Percentiles rank a stretch among this genome's conserved stretches.
Conservation (phyloP, 495 filamentous ascomycete genomes). For the Pseudomonodictys pantanalensis region DNA sequence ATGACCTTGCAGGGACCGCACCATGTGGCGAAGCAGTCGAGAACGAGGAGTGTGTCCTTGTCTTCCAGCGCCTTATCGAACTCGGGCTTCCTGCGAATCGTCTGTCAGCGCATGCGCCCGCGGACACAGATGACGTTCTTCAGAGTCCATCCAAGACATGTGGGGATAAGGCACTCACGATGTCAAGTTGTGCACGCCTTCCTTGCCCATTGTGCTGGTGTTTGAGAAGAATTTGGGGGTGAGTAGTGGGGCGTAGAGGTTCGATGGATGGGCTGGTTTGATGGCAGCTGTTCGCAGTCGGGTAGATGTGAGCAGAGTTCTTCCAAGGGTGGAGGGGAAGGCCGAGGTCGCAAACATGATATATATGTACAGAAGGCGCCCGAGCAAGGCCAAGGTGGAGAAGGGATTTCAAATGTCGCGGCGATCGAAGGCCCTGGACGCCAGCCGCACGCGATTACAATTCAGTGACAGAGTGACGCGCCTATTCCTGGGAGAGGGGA, state of each 20-base stretch:
- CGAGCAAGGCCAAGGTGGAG: not conserved
- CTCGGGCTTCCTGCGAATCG: constrained; percentile 53
- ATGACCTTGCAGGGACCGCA: constrained; percentile 95
- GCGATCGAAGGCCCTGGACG: constrained; percentile 23
- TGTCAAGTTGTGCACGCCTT: constrained; percentile 55
- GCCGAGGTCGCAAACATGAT: constrained; percentile 32
- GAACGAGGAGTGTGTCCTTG: constrained; percentile 60
- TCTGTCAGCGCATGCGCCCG: not conserved
- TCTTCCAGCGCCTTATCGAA: constrained; percentile 57
- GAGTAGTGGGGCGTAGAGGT: constrained; percentile 32
- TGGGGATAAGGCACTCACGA: constrained; percentile 40
- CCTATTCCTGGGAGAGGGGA: constrained; percentile 6
- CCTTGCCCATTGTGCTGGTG: constrained; percentile 48
- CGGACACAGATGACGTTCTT: constrained; percentile 1
- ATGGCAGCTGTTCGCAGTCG: constrained; percentile 28
- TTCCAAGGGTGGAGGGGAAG: constrained; percentile 14
- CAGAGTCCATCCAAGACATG: not conserved
- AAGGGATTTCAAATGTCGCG: constrained; percentile 28
- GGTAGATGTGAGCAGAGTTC: constrained; percentile 38
- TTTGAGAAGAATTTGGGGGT: constrained; percentile 44
- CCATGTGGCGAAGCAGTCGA: constrained; percentile 90
- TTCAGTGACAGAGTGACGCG: constrained; percentile 7
- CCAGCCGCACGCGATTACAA: constrained; percentile 17
- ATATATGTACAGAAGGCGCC: constrained; percentile 14
- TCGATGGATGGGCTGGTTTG: not conserved